Conservation (phyloP, 169 alveolate genomes). For the Cryptosporidium andersoni region DNA sequence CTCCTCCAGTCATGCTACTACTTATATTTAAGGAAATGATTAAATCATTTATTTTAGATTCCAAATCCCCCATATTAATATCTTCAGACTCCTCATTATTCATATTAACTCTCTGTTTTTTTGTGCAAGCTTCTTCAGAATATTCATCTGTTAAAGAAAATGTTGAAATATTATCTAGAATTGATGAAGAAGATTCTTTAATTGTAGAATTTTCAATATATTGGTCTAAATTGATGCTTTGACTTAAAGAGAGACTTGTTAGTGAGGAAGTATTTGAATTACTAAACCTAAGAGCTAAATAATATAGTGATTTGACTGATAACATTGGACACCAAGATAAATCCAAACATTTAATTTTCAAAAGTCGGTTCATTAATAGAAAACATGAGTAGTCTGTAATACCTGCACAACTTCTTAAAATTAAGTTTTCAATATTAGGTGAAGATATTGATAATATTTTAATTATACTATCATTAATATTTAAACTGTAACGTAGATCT, state of each 20-base stretch:
- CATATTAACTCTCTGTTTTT: no score
- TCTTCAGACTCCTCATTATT: no score
- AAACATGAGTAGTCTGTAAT: conserved; percentile 41
- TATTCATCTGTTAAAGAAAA: conserved; percentile 4
- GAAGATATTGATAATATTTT: not conserved
- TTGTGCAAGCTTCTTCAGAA: not conserved
- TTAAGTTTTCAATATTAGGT: conserved; percentile 3
- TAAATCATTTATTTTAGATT: conserved; percentile 3
- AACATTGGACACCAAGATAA: conserved; percentile 65
- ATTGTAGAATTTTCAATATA: not conserved
- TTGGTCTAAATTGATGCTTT: conserved; percentile 35
- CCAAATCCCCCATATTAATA: not conserved
- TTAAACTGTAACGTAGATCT: conserved; percentile 19
- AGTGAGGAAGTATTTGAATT: not conserved
- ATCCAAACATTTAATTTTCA: conserved; percentile 32
- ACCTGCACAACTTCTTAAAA: conserved; percentile 45
- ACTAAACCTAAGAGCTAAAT: conserved; percentile 53
- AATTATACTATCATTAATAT: conserved; percentile 47
- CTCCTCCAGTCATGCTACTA: conserved; percentile 48
- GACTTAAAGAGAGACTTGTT: conserved; percentile 44
- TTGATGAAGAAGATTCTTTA: not conserved
- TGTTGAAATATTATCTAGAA: conserved; percentile 11
- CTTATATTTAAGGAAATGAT: conserved; percentile 2
- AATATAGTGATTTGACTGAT: conserved; percentile 34
- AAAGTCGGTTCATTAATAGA: conserved; percentile 2